Percentiles rank a stretch among this genome's conserved stretches.
Conservation (phyloP, 768 basidiomycete species). For the Serendipita vermifera region DNA sequence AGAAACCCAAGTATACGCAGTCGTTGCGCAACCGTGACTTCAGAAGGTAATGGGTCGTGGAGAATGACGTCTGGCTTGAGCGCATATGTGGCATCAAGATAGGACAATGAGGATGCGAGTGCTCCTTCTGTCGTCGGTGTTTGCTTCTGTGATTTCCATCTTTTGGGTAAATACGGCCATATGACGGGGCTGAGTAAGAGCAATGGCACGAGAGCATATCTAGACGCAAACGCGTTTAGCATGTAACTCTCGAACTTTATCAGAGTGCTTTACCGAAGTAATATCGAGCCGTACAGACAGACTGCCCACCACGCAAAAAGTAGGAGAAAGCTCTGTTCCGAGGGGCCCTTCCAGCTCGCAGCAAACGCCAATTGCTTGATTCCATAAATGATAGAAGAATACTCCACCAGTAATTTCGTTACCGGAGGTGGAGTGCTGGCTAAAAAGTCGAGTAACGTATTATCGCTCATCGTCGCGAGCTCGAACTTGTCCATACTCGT, state of each 20-base stretch:
- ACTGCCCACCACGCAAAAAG: constrained; percentile 66
- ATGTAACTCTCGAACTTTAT: neutral
- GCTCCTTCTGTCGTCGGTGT: constrained; percentile 40
- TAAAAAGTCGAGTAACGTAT: constrained; percentile 14
- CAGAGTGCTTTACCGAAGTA: neutral
- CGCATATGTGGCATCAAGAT: constrained; percentile 52
- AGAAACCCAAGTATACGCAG: constrained; percentile 44
- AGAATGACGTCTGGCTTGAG: constrained; percentile 32
- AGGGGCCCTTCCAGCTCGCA: constrained; percentile 39
- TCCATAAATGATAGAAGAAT: constrained; percentile 40
- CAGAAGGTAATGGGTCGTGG: constrained; percentile 21
- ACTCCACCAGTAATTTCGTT: constrained; percentile 45
- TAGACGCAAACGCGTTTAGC: neutral
- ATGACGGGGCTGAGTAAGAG: constrained; percentile 19
- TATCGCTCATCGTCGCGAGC: constrained; percentile 4
- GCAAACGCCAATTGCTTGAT: constrained; percentile 35
- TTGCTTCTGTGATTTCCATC: constrained; percentile 10
- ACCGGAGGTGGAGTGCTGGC: constrained; percentile 39
- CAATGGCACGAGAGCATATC: constrained; percentile 7
- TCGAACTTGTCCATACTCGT: neutral
- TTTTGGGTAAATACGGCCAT: constrained; percentile 15
- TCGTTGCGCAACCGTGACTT: constrained; percentile 23
- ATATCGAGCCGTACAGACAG: constrained; percentile 32
- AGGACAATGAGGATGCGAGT: constrained; percentile 42
- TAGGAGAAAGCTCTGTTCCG: constrained; percentile 50